Evolutionary conservation across 2,329 filamentous ascomycete species (phyloP), one percentile per base, ranked within the genome.

Genomic region (Oidium heveae): DNA sequence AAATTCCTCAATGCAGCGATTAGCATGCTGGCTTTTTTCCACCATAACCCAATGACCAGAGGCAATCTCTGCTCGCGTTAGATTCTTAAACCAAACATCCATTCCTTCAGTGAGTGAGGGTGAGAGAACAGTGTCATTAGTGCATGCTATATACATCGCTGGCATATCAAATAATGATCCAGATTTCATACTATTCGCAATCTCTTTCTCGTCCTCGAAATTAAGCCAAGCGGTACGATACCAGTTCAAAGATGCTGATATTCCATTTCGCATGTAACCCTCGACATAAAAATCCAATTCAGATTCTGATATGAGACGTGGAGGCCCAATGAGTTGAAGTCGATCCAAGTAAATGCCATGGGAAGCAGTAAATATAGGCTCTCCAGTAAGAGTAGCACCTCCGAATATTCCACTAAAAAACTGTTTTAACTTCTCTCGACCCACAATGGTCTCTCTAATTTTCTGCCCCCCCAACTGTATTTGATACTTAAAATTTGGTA

Each of bases 181-280:
- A 32, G 20, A 10, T 54, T 75, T 70, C 63, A 71, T 78, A 62
- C 79, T 79, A 57, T 75, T 70, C 54, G 77, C 71, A 43, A 84
- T 69, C 44, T 71, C 65, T 51, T 66, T 60, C 63, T 95, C 91
- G 58, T 95, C 86, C 43, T 85, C 75, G 64, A 73, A 84, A 67
- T 94, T 94, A 58, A 81, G 66, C 65, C 76, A 70, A 20, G 76
- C 72, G 2, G 76, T 83, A 46, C 87, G 79, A 69, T 98, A 98
- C 85, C 86, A 95, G 68, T 88, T 91, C 57, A 86, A 71, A 16
- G 86, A 85, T 0, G 86, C 86, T 59, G 80, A 77, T 59, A 96
- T 67, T 49, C 86, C 86, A 63, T 80, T 75, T 44, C 75, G 73
- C n/a, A 71, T 67, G 67, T 81, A 94, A 68, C 87, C 73, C 33